These are phyloP conservation scores for Cytospora piceicola DNA, from an alignment of 2,329 filamentous ascomycete genomes.

Conservation along the genomic window DNA sequence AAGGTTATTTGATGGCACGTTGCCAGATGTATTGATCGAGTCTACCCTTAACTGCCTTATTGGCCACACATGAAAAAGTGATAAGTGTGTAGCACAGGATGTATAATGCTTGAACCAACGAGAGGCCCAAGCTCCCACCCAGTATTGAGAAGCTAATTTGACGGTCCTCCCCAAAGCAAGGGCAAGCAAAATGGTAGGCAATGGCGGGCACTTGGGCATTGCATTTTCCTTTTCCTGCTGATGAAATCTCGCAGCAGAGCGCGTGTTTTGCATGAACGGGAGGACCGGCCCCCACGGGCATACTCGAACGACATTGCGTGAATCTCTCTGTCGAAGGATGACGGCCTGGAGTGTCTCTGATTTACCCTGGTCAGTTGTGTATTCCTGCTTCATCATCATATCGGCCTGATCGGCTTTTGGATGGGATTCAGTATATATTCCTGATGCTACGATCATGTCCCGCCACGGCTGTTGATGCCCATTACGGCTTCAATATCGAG, in stretches of 20 bases:
- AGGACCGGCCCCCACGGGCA: conserved; percentile 20
- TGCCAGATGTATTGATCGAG: conserved; percentile 2
- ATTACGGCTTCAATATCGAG: conserved; percentile 10
- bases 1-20: conserved; percentile 10
- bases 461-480: conserved; percentile 12
- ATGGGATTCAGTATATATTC: neutral
- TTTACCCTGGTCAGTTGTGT: conserved; percentile 17
- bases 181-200: neutral
- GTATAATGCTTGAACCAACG: conserved; percentile 5
- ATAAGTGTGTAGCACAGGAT: conserved; percentile 6
- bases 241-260: neutral
- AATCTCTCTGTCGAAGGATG: conserved; percentile 7
- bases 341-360: conserved; percentile 5
- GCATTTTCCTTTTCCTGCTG: neutral
- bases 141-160: conserved; percentile 12
- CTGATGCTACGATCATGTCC: conserved; percentile 12
- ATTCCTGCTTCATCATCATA: conserved; percentile 3
- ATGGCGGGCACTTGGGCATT: neutral
- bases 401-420: conserved; percentile 2
- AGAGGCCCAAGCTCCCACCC: conserved; percentile 24
- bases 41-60: conserved; percentile 14
- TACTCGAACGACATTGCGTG: conserved; percentile 20
- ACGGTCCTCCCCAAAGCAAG: conserved; percentile 8
- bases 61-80: conserved; percentile 14
- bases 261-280: conserved; percentile 20